Conservation (phyloP, 805 yeast genomes). For the Kluyveromyces aestuarii region DNA sequence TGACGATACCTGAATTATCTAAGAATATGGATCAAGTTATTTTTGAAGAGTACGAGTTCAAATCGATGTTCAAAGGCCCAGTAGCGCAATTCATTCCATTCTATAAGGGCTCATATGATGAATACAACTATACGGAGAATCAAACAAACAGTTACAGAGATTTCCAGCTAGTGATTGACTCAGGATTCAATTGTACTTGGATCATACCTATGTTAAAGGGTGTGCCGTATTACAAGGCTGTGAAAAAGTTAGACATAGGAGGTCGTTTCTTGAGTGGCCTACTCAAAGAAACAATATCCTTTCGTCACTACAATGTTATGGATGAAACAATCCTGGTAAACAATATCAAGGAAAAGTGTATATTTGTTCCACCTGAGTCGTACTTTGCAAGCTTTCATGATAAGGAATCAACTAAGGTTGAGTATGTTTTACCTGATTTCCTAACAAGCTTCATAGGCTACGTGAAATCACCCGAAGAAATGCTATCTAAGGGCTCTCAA, state of each 20-base stretch:
- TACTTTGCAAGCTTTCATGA: constrained; percentile 24
- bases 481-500: constrained; percentile 47
- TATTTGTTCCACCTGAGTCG: constrained; percentile 41
- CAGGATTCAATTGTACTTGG: constrained; percentile 85
- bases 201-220: constrained; percentile 78
- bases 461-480: constrained; percentile 33
- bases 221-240: constrained; percentile 64
- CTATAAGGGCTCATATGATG: constrained; percentile 26
- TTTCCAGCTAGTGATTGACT: constrained; percentile 73
- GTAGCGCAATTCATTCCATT: constrained; percentile 58
- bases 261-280: constrained; percentile 80
- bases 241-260: constrained; percentile 73
- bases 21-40: constrained; percentile 83
- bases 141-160: constrained; percentile 33
- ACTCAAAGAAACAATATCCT: constrained; percentile 75
- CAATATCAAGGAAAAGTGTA: constrained; percentile 64
- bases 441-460: constrained; percentile 74
- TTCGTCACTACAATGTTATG: constrained; percentile 84
- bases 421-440: constrained; percentile 82
- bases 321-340: constrained; percentile 84
- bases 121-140: neutral
- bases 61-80: constrained; percentile 57
- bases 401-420: constrained; percentile 35
- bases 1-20: constrained; percentile 72
- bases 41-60: constrained; percentile 88